Percentiles rank a stretch among this genome's conserved stretches.
Evolutionary conservation across 208 protist genomes (phyloP).

Genomic region (Crithidia bombi): DNA sequence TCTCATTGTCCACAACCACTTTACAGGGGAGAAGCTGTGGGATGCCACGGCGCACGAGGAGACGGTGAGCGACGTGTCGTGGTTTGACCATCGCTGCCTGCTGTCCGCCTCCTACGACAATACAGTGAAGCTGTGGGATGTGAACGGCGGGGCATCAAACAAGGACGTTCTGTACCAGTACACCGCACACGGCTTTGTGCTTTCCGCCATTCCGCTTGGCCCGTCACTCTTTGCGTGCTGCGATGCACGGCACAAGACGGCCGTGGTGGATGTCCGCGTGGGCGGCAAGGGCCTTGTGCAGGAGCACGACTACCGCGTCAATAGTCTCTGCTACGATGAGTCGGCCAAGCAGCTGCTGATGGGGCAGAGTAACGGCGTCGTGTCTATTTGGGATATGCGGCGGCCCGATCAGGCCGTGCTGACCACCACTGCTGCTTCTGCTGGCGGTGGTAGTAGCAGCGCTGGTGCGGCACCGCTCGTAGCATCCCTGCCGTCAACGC

Average conservation of each 20-base stretch:
- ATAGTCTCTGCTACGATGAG: slow-evolving; percentile 77
- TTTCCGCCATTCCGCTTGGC: slow-evolving; percentile 71
- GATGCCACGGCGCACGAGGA: slow-evolving; percentile 74
- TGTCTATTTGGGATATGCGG: slow-evolving; percentile 88
- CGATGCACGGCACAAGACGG: slow-evolving; percentile 70
- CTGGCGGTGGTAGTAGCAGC: background rate
- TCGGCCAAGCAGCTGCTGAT: slow-evolving; percentile 64
- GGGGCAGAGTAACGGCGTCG: slow-evolving; percentile 78
- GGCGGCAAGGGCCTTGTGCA: slow-evolving; percentile 51
- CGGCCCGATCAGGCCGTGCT: slow-evolving; percentile 57
- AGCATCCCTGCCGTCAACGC: slow-evolving; percentile 16
- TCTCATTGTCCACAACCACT: slow-evolving; percentile 83
- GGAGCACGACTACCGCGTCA: slow-evolving; percentile 76
- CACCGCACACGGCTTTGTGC: slow-evolving; percentile 71
- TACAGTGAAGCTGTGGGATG: slow-evolving; percentile 88
- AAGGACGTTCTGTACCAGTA: slow-evolving; percentile 61
- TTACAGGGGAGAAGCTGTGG: slow-evolving; percentile 69
- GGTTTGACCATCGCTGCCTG: slow-evolving; percentile 75
- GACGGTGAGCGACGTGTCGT: slow-evolving; percentile 74
- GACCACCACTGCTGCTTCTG: too few relatives aligned
- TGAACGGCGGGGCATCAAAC: slow-evolving; percentile 41
- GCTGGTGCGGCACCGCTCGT: background rate
- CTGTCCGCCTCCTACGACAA: slow-evolving; percentile 86
- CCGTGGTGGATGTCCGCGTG: slow-evolving; percentile 68
- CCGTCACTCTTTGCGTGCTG: slow-evolving; percentile 81